phyloP scores from a whole-genome alignment of 2,329 filamentous ascomycete genomes.

The Ophiosphaerella narmari region DNA sequence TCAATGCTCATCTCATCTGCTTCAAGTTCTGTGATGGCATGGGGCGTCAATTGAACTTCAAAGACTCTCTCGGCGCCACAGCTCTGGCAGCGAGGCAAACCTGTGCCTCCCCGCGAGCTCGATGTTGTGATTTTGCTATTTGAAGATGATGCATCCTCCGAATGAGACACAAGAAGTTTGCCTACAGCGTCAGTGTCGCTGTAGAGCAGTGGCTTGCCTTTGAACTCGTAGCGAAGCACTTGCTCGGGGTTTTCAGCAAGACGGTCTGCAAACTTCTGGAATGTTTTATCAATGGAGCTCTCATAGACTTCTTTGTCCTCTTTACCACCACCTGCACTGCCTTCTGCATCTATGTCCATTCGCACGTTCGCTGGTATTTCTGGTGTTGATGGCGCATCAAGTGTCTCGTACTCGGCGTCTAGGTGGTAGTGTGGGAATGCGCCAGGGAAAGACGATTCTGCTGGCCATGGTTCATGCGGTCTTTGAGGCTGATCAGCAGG shows the following conservation, averaged over 20 bases:
- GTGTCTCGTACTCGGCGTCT: constrained; percentile 89
- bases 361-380: constrained; percentile 55
- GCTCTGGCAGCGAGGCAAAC: constrained; percentile 74
- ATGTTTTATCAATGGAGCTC: constrained; percentile 54
- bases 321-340: constrained; percentile 39
- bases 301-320: constrained; percentile 56
- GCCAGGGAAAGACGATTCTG: constrained; percentile 64
- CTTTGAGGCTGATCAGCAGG: constrained; percentile 40
- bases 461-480: constrained; percentile 76
- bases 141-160: constrained; percentile 30
- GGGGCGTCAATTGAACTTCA: constrained; percentile 89
- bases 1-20: constrained; percentile 68
- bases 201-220: constrained; percentile 69
- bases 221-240: constrained; percentile 56
- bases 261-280: constrained; percentile 58
- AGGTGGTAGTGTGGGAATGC: constrained; percentile 78
- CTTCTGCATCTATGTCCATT: constrained; percentile 46
- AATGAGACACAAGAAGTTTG: constrained; percentile 57
- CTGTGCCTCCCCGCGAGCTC: constrained; percentile 29
- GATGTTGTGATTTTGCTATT: constrained; percentile 36
- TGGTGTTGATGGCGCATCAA: constrained; percentile 63
- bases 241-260: constrained; percentile 57
- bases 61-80: constrained; percentile 80
- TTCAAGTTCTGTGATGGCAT: constrained; percentile 88
- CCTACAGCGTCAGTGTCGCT: constrained; percentile 77